Evolutionary conservation across 768 basidiomycete genomes (phyloP), one percentile per base, ranked within the genome.

Genomic region (Strobilomyces confusus): DNA sequence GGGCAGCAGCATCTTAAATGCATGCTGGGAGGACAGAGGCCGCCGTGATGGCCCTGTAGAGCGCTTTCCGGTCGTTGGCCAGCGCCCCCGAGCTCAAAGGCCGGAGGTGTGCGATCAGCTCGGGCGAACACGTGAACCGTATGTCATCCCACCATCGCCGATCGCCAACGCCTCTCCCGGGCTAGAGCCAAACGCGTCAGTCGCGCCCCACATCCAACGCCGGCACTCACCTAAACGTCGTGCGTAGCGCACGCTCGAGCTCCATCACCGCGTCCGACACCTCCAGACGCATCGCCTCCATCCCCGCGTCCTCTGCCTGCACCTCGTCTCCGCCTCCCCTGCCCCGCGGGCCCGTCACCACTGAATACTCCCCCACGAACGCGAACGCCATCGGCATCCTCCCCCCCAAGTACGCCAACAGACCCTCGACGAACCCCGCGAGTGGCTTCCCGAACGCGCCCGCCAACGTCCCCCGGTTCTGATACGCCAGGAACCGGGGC

Each of bases 291-390:
- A 29, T 3, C 5, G 29, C 29, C 29, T 6, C 5, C 29, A 29
- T 6, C 5, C 29, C 29, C 29, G 5, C 26, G 26, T 26, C 26
- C 26, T 26, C n/a, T n/a, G n/a, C n/a, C n/a, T n/a, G n/a, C n/a
- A n/a, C 26, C 8, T 8, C 26, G 4, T 8, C 26, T 9, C 29
- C 6, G 29, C 29, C 29, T 6, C n/a, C n/a, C n/a, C n/a, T 9
- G 29, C 26, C 26, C 26, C 26, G 8, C 26, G 4, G 29, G 5
- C 29, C 3, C 29, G 29, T 29, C 29, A 29, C 29, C 29, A 29
- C 22, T 22, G 66, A 63, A 32, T 68, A 68, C 48, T 68, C 66
- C 20, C 66, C 66, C n/a, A 51, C 48, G 26, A 69, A 68, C 4
- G 43, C 29, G 36, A 68, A 69, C 4, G 48, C 8, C 51, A 59